phyloP scores from a whole-genome alignment of 2,329 filamentous ascomycete species.

The Xylaria sp. region DNA sequence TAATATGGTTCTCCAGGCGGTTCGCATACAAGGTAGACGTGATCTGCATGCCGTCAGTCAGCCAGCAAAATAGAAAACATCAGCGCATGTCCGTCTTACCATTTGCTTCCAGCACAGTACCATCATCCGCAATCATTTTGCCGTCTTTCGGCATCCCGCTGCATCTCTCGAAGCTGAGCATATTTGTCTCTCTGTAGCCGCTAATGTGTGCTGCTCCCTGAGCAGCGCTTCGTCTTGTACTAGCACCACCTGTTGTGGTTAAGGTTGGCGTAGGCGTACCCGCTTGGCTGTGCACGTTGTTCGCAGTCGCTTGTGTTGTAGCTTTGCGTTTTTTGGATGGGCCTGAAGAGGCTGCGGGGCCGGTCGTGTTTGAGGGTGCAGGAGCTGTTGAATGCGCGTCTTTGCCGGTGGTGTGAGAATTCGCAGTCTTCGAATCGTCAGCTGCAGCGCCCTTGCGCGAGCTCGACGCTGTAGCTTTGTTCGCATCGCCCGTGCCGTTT shows the following conservation, averaged over 20 bases:
- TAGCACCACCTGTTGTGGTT: slow-evolving; percentile 44
- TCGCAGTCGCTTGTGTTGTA: slow-evolving; percentile 55
- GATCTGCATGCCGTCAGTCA: slow-evolving; percentile 59
- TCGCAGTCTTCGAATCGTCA: slow-evolving; percentile 46
- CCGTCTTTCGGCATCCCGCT: slow-evolving; percentile 77
- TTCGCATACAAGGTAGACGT: slow-evolving; percentile 97
- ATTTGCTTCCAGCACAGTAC: slow-evolving; percentile 83
- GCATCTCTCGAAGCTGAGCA: slow-evolving; percentile 86
- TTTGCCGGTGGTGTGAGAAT: slow-evolving; percentile 44
- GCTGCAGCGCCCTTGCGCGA: slow-evolving; percentile 56
- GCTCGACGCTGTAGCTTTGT: slow-evolving; percentile 44
- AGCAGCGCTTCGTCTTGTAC: slow-evolving; percentile 45
- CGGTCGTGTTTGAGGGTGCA: slow-evolving; percentile 39
- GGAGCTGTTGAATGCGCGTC: slow-evolving; percentile 45
- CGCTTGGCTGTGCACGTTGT: slow-evolving; percentile 46
- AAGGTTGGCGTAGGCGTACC: slow-evolving; percentile 44
- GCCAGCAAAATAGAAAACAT: slow-evolving; percentile 47
- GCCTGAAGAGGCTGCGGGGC: slow-evolving; percentile 44
- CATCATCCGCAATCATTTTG: slow-evolving; percentile 88
- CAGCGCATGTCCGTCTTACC: slow-evolving; percentile 67
- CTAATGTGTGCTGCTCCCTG: slow-evolving; percentile 39
- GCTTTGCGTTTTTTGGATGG: slow-evolving; percentile 88
- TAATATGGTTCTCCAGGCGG: slow-evolving; percentile 98
- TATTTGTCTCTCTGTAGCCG: slow-evolving; percentile 75
- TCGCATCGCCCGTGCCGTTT: slow-evolving; percentile 49